These are phyloP conservation scores for Trichoderma orchidacearum DNA, from an alignment of 495 filamentous ascomycete species.

Conservation along the genomic window DNA sequence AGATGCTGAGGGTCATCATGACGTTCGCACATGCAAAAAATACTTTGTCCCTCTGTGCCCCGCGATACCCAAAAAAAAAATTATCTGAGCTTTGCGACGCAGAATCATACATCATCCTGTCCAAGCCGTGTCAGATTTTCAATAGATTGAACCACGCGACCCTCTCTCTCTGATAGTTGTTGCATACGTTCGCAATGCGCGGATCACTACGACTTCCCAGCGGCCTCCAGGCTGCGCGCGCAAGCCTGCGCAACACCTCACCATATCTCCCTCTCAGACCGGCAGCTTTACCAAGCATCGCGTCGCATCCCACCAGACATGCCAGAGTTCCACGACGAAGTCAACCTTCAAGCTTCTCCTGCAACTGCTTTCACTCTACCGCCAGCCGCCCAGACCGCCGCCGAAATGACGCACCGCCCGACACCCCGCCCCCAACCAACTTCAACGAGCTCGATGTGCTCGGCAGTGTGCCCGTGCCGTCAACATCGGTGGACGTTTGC, in stretches of 20 bases:
- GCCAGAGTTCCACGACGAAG: not conserved
- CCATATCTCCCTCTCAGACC: not conserved
- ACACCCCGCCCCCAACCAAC: conserved; percentile 43
- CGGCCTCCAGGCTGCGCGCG: not conserved
- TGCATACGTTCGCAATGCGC: not conserved
- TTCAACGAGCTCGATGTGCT: conserved; percentile 67
- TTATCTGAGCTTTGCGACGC: not conserved
- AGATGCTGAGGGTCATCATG: not conserved
- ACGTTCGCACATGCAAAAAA: not conserved
- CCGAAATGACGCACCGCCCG: not conserved
- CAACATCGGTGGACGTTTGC: conserved; percentile 72
- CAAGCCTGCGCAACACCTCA: not conserved
- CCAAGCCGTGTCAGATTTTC: too few relatives aligned
- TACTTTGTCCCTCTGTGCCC: not conserved
- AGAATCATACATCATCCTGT: too few relatives aligned
- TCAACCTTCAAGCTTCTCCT: not conserved
- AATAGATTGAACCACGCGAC: too few relatives aligned
- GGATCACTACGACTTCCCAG: not conserved
- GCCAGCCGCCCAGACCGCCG: not conserved
- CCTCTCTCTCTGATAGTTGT: too few relatives aligned
- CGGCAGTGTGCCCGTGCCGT: conserved; percentile 56
- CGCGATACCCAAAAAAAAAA: not conserved
- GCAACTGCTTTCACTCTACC: not conserved
- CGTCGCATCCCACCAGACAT: not conserved
- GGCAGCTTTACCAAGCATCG: not conserved